These are phyloP conservation scores for Beauveria bassiana DNA, from an alignment of 2,329 filamentous ascomycete genomes.

Conservation along the genomic window DNA sequence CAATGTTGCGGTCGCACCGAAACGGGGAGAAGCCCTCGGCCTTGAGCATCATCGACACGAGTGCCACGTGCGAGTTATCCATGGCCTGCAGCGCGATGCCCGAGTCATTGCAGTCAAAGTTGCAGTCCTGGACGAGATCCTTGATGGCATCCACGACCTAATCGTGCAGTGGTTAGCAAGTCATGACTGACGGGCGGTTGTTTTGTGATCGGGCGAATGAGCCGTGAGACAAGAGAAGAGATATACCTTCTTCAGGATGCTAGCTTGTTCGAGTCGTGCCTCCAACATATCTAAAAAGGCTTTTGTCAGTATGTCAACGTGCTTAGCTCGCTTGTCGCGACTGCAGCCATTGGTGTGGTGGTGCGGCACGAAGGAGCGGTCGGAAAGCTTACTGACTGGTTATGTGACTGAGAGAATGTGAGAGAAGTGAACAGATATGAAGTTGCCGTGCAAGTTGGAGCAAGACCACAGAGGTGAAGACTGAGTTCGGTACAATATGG, in stretches of 20 bases:
- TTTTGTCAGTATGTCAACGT: background rate
- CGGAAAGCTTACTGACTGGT: background rate
- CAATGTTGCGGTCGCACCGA: conserved; percentile 98
- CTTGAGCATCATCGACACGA: conserved; percentile 98
- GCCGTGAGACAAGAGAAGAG: background rate
- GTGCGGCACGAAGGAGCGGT: background rate
- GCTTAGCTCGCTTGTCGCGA: background rate
- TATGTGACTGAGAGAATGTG: background rate
- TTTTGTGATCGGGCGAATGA: background rate
- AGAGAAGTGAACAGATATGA: background rate
- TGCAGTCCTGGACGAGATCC: conserved; percentile 98
- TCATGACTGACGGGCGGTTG: conserved; percentile 12
- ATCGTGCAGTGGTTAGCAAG: conserved; percentile 5
- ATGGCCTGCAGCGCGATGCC: conserved; percentile 97
- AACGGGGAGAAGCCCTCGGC: conserved; percentile 90
- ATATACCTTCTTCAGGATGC: conserved; percentile 84
- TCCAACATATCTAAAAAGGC: conserved; percentile 64
- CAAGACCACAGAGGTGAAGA: background rate
- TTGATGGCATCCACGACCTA: conserved; percentile 98
- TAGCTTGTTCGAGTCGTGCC: conserved; percentile 91
- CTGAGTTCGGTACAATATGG: too few relatives aligned
- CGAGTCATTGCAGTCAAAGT: conserved; percentile 99
- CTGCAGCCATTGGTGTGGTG: background rate
- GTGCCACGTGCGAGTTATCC: conserved; percentile 99
- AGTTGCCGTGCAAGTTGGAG: background rate